Evolutionary conservation across 2,329 filamentous ascomycete genomes (phyloP).

Genomic region (Diplodia seriata): DNA sequence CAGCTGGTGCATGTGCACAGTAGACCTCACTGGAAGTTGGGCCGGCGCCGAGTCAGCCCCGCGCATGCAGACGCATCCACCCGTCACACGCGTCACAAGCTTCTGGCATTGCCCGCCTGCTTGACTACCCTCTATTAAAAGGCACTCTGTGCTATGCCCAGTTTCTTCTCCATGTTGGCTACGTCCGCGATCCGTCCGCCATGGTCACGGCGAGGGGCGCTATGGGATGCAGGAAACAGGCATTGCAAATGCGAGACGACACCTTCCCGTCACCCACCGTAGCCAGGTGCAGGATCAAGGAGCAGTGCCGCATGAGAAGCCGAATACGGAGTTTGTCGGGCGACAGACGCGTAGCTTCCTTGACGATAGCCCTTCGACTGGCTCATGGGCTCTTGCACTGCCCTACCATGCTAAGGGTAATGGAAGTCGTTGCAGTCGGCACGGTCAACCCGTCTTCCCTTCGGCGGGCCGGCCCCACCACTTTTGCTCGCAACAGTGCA

Average conservation of each 20-base stretch:
- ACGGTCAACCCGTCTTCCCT: neutral
- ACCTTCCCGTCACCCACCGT: neutral
- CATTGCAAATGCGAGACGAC: neutral
- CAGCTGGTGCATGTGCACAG: conserved; percentile 2
- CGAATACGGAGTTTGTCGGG: neutral
- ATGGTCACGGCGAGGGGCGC: neutral
- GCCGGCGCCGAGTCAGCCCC: conserved; percentile 26
- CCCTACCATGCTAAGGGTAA: neutral
- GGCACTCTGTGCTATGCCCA: neutral
- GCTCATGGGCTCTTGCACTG: neutral
- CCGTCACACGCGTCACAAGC: neutral
- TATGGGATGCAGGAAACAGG: neutral
- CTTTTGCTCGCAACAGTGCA: neutral
- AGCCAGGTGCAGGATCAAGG: neutral
- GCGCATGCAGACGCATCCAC: conserved; percentile 12
- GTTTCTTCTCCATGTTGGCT: neutral
- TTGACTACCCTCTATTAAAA: neutral
- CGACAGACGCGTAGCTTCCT: too few species aligned
- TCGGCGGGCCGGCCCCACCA: conserved; percentile 1
- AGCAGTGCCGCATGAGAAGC: neutral
- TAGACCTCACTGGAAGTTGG: conserved; percentile 11
- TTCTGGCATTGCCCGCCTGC: conserved; percentile 4
- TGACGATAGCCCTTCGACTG: neutral
- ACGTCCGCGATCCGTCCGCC: neutral
- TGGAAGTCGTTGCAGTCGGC: neutral